Evolutionary conservation across 345 rosid genomes (phyloP), one percentile per base, ranked within the genome.

Genomic region (Toxicodendron radicans): DNA sequence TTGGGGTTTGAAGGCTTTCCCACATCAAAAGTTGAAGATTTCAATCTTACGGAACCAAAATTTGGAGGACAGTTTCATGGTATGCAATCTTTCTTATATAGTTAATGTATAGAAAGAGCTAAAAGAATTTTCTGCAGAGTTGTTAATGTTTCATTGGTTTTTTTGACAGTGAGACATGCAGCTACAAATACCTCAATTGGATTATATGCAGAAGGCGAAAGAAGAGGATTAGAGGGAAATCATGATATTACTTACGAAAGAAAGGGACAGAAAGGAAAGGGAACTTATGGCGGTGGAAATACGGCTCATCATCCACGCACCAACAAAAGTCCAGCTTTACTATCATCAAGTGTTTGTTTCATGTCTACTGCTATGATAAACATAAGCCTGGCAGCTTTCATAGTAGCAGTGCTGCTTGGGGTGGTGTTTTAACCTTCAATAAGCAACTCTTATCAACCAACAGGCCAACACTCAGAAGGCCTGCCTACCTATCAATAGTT

Each of bases 241-340:
- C 41, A 61, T 16, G 21, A 58, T 17, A 32, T 63, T 11, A 45
- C 41, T 21, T 5, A 14, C 13, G 46, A 80, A 6, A 66, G 30
- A 6, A 83, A 65, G 54, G 74, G 68, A 8, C 64, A 62, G 16
- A 72, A 9, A 71, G 87, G 86, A 11, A 83, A 73, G 71, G 86
- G 84, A 48, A 58, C 69, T 58, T 60, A 57, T 57, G 87, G 85
- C 7, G 85, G 79, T 57, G 48, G 80, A 38, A 82, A 76, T 66
- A 1, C 10, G 7, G 72, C 27, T 38, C 87, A 61, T 33, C 81
- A 43, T 1, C 83, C 72, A 14, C 66, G 23, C 18, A 41, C 48
- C 4, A 17, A 6, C 8, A 78, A 65, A 71, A 71, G 67, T 38
- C 54, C 67, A 41, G 80, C 86, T n/a, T 12, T 66, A 0, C 21